Percentiles rank a stretch among this genome's conserved stretches.
These are phyloP conservation scores for Sporothrix brunneoviolacea DNA, from an alignment of 2,329 filamentous ascomycete species.

Conservation along the genomic window DNA sequence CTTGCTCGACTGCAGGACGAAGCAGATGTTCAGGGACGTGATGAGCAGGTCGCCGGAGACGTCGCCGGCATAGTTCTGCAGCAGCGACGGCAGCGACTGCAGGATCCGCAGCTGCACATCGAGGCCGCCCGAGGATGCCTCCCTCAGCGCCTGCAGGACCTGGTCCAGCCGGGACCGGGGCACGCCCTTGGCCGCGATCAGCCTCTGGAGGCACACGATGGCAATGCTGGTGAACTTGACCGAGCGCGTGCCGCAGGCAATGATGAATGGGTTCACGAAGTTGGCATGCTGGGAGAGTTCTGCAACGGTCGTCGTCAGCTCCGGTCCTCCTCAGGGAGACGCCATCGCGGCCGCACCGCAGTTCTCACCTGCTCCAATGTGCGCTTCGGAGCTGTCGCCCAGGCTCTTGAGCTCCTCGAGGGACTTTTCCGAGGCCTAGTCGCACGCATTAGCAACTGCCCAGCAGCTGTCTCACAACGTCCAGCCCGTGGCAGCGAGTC, in stretches of 20 bases:
- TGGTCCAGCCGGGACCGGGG: constrained; percentile 75
- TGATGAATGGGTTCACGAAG: constrained; percentile 89
- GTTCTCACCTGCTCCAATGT: constrained; percentile 59
- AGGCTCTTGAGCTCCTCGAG: constrained; percentile 79
- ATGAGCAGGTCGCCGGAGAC: constrained; percentile 76
- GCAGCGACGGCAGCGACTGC: constrained; percentile 78
- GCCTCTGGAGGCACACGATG: constrained; percentile 79
- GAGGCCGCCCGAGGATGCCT: constrained; percentile 71
- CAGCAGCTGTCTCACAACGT: not conserved
- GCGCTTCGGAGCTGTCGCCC: constrained; percentile 66
- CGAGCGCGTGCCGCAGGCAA: constrained; percentile 87
- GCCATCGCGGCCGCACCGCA: not conserved
- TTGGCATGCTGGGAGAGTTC: constrained; percentile 75
- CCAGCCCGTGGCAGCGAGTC: not conserved
- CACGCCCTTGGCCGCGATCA: constrained; percentile 75
- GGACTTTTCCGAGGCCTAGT: constrained; percentile 83
- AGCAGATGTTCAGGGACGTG: constrained; percentile 81
- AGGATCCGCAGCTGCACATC: constrained; percentile 96
- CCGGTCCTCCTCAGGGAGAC: too few relatives aligned
- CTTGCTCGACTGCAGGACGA: constrained; percentile 83
- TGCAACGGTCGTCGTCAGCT: too few relatives aligned
- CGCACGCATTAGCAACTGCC: not conserved
- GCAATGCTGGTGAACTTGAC: constrained; percentile 83
- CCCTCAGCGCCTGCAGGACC: constrained; percentile 79
- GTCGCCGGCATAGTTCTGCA: constrained; percentile 84